Conservation (phyloP, 116 monocot species). For the Papilionanthe hybrid region DNA sequence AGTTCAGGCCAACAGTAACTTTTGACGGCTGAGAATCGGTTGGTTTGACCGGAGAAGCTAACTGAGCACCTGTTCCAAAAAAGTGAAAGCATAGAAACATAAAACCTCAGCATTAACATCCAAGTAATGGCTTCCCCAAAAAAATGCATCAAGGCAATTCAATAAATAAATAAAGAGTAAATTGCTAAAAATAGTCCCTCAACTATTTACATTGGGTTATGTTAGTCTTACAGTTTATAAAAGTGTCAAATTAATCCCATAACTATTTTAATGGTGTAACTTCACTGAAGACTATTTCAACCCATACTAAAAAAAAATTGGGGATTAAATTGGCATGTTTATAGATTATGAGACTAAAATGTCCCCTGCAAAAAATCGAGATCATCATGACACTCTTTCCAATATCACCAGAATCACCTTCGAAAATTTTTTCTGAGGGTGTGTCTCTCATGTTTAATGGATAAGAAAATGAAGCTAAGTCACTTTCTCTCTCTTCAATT, state of each 20-base stretch:
- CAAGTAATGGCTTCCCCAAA: neutral
- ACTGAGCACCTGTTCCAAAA: neutral
- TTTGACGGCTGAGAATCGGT: neutral
- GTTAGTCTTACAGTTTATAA: no score
- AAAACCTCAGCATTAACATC: neutral
- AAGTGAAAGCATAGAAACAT: neutral
- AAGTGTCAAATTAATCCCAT: no score
- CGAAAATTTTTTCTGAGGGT: neutral
- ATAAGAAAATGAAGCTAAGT: neutral
- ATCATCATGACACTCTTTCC: no score
- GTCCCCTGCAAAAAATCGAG: no score
- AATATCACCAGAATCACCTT: constrained; percentile 4
- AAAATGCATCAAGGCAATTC: neutral
- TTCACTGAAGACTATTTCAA: neutral
- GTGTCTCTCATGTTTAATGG: neutral
- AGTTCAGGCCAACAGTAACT: neutral
- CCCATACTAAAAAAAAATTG: no score
- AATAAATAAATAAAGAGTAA: neutral
- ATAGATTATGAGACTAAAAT: no score
- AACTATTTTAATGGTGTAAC: no score
- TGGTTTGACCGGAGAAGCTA: neutral
- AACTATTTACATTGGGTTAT: no score
- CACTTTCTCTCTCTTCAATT: neutral
- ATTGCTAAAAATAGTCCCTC: neutral
- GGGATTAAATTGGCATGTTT: no score